Base-by-base conservation (phyloP, 306 rosid genomes). In the Arachis stenosperma region DNA sequence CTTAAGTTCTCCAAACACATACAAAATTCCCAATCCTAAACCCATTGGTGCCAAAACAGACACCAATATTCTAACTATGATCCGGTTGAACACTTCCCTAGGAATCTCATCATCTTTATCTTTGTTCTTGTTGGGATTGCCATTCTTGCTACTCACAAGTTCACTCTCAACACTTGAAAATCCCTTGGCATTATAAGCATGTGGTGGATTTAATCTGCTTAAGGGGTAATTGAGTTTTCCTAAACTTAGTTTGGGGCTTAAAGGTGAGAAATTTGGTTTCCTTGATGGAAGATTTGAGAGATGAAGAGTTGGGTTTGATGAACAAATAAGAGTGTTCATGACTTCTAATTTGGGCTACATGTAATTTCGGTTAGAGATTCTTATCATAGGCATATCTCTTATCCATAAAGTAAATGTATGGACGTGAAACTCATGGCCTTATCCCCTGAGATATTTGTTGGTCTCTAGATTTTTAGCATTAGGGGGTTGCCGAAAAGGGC, bases 41-140 rank as follows among this genome's bases (percentile, higher is more conserved):
- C 82, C 95, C 89, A 94, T 48, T 13, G 98, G 98, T 3, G 83
- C 73, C 33, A 86, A 89, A 2, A 89, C 94, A 7, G 88, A 81
- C 8, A 84, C 81, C 70, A 79, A 66, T 43, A 94, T 88, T 75
- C 96, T 89, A 5, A 70, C 79, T 13, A 84, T 71, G 68, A 91
- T 80, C 70, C 97, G 86, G 75, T 91, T 80, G 17, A 69, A 54
- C 33, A 94, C 92, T 27, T 7, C 84, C 61, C 62, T 84, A 0
- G 96, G 85, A 60, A 94, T 70, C 65, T 89, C 89, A 0, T 88
- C 93, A 0, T 81, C 89, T 0, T 57, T 81, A 2, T 64, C 67
- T 5, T 60, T 73, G 33, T 57, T 67, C 8, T 40, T 76, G 27
- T 55, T 47, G 37, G 37, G 37, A 7, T 69, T 76, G 11, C 30